Percentiles rank a stretch among this genome's conserved stretches.
Evolutionary conservation across 2,329 filamentous ascomycete species (phyloP).

Genomic region (Colletotrichum sp.): DNA sequence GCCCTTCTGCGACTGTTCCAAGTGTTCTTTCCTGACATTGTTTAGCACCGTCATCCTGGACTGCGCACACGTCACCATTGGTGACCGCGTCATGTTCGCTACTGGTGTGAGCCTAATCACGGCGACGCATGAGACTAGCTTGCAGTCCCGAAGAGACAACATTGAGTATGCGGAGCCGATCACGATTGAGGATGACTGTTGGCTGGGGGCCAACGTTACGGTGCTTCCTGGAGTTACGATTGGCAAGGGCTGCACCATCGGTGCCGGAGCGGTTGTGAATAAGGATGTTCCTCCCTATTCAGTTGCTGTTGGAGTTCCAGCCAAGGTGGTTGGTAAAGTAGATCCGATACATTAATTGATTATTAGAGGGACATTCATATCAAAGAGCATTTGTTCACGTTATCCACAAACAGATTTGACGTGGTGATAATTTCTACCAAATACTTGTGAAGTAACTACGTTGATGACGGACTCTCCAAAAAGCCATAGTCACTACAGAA

Average conservation of each 20-base stretch:
- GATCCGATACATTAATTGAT: background rate
- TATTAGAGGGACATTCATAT: too few relatives aligned
- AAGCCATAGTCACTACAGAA: too few relatives aligned
- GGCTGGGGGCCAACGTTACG: conserved; percentile 34
- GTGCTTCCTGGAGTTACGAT: conserved; percentile 45
- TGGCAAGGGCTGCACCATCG: conserved; percentile 44
- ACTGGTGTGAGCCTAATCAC: background rate
- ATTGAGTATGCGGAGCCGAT: conserved; percentile 55
- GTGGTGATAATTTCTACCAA: too few relatives aligned
- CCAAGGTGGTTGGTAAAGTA: background rate
- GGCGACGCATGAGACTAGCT: conserved; percentile 53
- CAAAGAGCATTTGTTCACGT: background rate
- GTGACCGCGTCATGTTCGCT: background rate
- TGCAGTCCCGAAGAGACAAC: conserved; percentile 48
- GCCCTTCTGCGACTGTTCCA: too few relatives aligned
- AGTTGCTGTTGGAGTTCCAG: background rate
- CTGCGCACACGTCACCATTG: background rate
- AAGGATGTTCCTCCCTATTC: conserved; percentile 37
- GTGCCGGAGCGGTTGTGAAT: conserved; percentile 43
- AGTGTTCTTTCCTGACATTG: background rate
- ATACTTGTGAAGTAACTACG: too few relatives aligned
- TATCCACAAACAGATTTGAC: too few relatives aligned
- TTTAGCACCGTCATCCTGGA: background rate
- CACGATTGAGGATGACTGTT: conserved; percentile 50
- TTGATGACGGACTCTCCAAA: too few relatives aligned